Evolutionary conservation across 345 rosid species (phyloP), one percentile per base, ranked within the genome.

Genomic region (Heritiera fomes): DNA sequence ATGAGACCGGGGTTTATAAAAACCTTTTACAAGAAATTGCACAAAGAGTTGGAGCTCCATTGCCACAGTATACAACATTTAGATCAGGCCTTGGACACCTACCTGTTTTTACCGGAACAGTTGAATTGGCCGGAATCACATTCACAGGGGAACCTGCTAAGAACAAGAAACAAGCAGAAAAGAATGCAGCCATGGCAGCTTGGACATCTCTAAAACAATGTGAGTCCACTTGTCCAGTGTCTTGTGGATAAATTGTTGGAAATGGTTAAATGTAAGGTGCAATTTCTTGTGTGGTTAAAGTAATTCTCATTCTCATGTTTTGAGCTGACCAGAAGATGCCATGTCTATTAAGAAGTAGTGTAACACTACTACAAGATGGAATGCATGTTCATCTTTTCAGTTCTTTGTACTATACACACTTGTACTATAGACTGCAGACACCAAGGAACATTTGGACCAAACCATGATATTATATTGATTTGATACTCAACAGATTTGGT

Each of bases 1-100:
- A 96, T 88, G 99, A 96, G 92, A 96, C 99, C 0, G 99, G 99
- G 67, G 98, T 96, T 77, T 96, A 96, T 85, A 96, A 96, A 88
- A 96, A 96, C 83, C 90, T 96, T 20, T 83, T 96, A 79, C 99
- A 96, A 84, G 99, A 96, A 79, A 96, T 96, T 80, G 92, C 99
- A 68, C 99, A 96, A 80, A 88, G 99, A 88, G 98, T 94, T 61
- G 93, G 94, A 70, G 97, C 97, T 59, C 98, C 99, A 20, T 75
- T 96, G 79, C 99, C 99, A 0, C 95, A 90, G 20, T 96, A 96
- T 76, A 92, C 90, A 2, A 96, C 99, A 55, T 90, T 84, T 80
- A 89, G 98, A 83, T 92, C 98, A 46, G 99, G 99, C 83, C 95
- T 96, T 55, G 99, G 97, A 1, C 99, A 96, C 84, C 93, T 86